A percentile compares a stretch with the other conserved stretches of the same genome.
phyloP scores from a whole-genome alignment of 805 yeast genomes.

The Candida yuanshanica region DNA sequence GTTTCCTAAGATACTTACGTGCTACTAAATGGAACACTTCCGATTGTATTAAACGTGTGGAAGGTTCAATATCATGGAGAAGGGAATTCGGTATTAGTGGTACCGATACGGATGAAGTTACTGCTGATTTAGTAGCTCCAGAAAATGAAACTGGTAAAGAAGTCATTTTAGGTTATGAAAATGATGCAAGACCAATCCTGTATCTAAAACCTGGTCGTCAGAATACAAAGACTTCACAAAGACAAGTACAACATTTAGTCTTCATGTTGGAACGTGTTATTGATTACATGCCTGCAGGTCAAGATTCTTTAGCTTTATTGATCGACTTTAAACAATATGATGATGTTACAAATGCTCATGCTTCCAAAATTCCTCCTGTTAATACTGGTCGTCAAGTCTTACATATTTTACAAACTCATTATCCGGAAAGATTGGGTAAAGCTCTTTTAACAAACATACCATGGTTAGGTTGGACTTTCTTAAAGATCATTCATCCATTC shows the following conservation, averaged over 20 bases:
- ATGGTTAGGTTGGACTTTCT: constrained; percentile 83
- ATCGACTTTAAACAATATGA: constrained; percentile 82
- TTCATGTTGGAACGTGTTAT: constrained; percentile 86
- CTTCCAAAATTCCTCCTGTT: constrained; percentile 73
- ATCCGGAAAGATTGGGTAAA: constrained; percentile 91
- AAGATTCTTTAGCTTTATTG: constrained; percentile 81
- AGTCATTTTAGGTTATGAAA: constrained; percentile 83
- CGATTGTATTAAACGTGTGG: constrained; percentile 71
- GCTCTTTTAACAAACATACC: constrained; percentile 90
- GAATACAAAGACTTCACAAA: constrained; percentile 79
- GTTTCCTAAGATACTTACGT: constrained; percentile 78
- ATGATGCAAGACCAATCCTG: constrained; percentile 81
- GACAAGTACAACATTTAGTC: constrained; percentile 91
- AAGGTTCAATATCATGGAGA: constrained; percentile 81
- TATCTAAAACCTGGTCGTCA: constrained; percentile 92
- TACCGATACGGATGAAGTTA: constrained; percentile 42
- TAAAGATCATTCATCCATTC: constrained; percentile 86
- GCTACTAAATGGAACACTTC: constrained; percentile 86
- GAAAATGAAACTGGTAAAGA: constrained; percentile 92
- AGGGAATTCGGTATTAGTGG: constrained; percentile 75
- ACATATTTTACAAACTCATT: constrained; percentile 89
- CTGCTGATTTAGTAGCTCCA: constrained; percentile 44
- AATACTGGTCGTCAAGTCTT: constrained; percentile 84
- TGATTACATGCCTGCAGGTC: constrained; percentile 92
- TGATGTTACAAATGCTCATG: constrained; percentile 41